These are phyloP conservation scores for Coniochaeta sp. DNA, from an alignment of 2,329 filamentous ascomycete species.

Conservation along the genomic window DNA sequence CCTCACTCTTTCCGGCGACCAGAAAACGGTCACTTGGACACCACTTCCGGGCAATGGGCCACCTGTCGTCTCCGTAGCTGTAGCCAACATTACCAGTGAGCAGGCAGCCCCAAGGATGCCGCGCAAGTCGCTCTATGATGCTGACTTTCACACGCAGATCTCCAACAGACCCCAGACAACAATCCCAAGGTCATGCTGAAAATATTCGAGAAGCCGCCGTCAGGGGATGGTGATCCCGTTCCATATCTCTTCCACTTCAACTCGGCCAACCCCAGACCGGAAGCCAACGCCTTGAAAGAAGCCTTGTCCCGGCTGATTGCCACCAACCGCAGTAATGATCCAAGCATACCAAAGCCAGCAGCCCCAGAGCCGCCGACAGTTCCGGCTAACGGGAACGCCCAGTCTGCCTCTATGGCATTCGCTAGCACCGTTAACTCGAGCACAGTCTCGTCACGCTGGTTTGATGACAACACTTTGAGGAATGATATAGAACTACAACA, in stretches of 20 bases:
- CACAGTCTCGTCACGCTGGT: conserved; percentile 55
- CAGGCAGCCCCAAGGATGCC: not conserved
- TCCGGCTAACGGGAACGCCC: conserved; percentile 12
- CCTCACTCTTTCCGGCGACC: conserved; percentile 66
- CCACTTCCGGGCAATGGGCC: conserved; percentile 56
- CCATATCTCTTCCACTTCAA: conserved; percentile 88
- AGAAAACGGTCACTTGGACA: conserved; percentile 72
- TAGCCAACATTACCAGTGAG: conserved; percentile 78
- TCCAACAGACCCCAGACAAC: conserved; percentile 90
- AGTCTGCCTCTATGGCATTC: conserved; percentile 67
- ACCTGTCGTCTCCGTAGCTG: conserved; percentile 59
- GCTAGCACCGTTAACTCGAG: conserved; percentile 58
- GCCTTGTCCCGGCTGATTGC: conserved; percentile 72
- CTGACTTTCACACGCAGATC: conserved; percentile 44
- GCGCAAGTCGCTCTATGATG: not conserved
- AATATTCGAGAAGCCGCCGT: conserved; percentile 67
- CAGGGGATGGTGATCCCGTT: conserved; percentile 47
- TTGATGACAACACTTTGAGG: conserved; percentile 73
- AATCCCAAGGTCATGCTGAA: conserved; percentile 89
- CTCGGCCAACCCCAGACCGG: conserved; percentile 66
- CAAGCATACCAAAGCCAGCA: conserved; percentile 39
- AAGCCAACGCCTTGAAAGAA: conserved; percentile 82
- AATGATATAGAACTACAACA: conserved; percentile 76
- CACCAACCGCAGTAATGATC: conserved; percentile 51
- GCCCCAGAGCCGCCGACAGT: conserved; percentile 19